Conservation (phyloP, 768 basidiomycete genomes). For the Guyanaporus albipodus region DNA sequence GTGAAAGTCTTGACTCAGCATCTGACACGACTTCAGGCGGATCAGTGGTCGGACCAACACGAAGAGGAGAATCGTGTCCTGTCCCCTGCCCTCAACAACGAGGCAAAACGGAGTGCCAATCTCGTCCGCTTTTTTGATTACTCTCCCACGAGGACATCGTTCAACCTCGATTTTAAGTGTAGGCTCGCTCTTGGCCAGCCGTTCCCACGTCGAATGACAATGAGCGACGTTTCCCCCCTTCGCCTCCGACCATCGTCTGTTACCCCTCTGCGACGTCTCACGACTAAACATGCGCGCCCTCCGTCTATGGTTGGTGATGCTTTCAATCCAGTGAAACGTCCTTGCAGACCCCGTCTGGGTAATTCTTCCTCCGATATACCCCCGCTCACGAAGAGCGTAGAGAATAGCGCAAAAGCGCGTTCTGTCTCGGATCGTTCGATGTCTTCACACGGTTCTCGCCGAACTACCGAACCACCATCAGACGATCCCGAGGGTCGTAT, state of each 20-base stretch:
- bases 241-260: slow-evolving; percentile 30
- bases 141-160: slow-evolving; percentile 33
- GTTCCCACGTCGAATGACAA: slow-evolving; percentile 33
- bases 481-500: slow-evolving; percentile 22
- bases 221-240: slow-evolving; percentile 34
- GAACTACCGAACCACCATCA: slow-evolving; percentile 14
- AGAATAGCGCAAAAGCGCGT: slow-evolving; percentile 10
- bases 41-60: slow-evolving; percentile 17
- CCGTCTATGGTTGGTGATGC: slow-evolving; percentile 25
- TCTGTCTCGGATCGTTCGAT: slow-evolving; percentile 18
- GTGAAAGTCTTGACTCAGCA: slow-evolving; percentile 35
- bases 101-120: slow-evolving; percentile 34
- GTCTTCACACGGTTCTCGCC: slow-evolving; percentile 23
- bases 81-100: slow-evolving; percentile 18
- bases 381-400: slow-evolving; percentile 18
- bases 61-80: slow-evolving; percentile 16
- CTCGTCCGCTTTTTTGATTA: slow-evolving; percentile 37
- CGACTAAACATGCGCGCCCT: slow-evolving; percentile 25
- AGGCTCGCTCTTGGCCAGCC: slow-evolving; percentile 25
- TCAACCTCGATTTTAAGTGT: slow-evolving; percentile 32
- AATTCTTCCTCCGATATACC: slow-evolving; percentile 15
- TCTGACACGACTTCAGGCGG: slow-evolving; percentile 30
- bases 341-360: slow-evolving; percentile 21
- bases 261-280: slow-evolving; percentile 25
- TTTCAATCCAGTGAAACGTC: slow-evolving; percentile 29